phyloP scores from a whole-genome alignment of 2,329 filamentous ascomycete species.

The Plenodomus biglobosus region DNA sequence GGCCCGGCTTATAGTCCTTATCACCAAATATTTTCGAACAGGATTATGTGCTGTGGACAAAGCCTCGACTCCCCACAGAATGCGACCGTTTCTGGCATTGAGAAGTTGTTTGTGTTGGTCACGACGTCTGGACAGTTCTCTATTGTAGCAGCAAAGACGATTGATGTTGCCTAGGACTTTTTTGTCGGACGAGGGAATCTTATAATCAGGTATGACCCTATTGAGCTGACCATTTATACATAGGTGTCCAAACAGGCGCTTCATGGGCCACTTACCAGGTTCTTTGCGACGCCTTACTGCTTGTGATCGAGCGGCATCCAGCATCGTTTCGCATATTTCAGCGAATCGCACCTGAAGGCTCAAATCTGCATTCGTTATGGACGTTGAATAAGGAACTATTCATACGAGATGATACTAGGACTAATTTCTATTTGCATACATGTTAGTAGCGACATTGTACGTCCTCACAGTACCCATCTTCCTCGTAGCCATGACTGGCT shows the following conservation, averaged over 20 bases:
- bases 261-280: conserved; percentile 35
- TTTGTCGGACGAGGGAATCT: conserved; percentile 31
- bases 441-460: conserved; percentile 34
- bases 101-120: conserved; percentile 36
- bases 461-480: conserved; percentile 38
- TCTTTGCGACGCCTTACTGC: conserved; percentile 38
- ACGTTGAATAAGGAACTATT: conserved; percentile 31
- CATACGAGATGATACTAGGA: conserved; percentile 22
- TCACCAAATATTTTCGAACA: conserved; percentile 14
- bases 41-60: conserved; percentile 15
- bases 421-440: conserved; percentile 32
- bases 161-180: conserved; percentile 44
- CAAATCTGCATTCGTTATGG: conserved; percentile 24
- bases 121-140: conserved; percentile 23
- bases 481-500: conserved; percentile 43
- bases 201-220: neutral
- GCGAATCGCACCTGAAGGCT: conserved; percentile 33
- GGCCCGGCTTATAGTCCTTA: conserved; percentile 2
- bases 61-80: conserved; percentile 12
- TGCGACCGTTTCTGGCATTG: conserved; percentile 22
- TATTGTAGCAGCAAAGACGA: conserved; percentile 38
- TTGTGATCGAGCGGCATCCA: conserved; percentile 39
- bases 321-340: conserved; percentile 41
- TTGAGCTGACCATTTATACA: neutral
- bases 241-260: conserved; percentile 29